Conservation (phyloP, 2,329 filamentous ascomycete species). For the Ophiocordyceps camponoti-rufipedis region DNA sequence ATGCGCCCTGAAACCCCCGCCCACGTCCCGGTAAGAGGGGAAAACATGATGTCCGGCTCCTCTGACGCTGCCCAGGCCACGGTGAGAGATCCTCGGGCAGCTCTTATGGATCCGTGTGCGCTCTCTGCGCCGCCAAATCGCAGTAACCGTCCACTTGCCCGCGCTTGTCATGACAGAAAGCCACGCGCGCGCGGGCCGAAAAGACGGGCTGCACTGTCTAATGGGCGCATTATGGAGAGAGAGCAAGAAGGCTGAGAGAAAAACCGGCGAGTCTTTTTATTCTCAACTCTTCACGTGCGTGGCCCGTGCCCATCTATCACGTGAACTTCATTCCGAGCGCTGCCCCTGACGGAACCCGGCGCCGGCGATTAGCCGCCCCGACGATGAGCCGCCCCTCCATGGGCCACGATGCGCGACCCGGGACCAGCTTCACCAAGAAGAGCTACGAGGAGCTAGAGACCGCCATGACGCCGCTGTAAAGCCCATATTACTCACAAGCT, state of each 20-base stretch:
- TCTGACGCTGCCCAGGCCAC: constrained; percentile 24
- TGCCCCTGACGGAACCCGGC: neutral
- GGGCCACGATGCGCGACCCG: neutral
- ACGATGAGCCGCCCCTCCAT: neutral
- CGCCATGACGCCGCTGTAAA: neutral
- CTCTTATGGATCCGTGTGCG: constrained; percentile 34
- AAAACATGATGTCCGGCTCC: constrained; percentile 15
- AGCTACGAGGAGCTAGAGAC: no score
- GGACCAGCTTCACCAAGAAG: no score
- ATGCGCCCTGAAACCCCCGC: no score
- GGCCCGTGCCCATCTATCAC: neutral
- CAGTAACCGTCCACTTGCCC: constrained; percentile 42
- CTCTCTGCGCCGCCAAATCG: constrained; percentile 42
- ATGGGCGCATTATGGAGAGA: constrained; percentile 48
- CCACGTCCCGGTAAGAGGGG: no score
- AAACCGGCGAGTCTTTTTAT: neutral
- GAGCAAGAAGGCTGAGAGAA: constrained; percentile 1
- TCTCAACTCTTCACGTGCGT: neutral
- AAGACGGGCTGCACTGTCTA: constrained; percentile 74
- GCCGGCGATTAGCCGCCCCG: neutral
- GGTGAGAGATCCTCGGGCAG: constrained; percentile 25
- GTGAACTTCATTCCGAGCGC: neutral
- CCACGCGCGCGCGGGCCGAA: constrained; percentile 35
- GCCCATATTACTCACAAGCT: neutral
- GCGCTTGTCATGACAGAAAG: constrained; percentile 50